Conservation (phyloP, 257 asterid genomes). For the Plantago elongata region DNA sequence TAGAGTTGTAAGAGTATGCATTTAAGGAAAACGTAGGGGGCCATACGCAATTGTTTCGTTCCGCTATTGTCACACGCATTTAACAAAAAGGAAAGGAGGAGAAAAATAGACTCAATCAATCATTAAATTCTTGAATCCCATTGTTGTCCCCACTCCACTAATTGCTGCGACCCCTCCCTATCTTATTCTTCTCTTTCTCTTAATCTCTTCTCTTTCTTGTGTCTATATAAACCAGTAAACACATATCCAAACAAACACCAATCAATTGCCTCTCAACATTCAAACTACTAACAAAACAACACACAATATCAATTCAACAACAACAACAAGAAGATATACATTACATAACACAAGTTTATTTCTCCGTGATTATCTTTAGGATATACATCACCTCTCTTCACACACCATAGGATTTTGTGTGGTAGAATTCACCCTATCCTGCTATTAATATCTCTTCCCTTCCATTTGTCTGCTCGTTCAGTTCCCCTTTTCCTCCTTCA, state of each 20-base stretch:
- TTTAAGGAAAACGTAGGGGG: not conserved
- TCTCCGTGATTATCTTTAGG: too few relatives aligned
- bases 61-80: conserved; percentile 17
- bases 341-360: too few relatives aligned
- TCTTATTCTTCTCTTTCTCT: too few relatives aligned
- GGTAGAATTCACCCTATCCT: too few relatives aligned
- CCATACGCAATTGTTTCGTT: not conserved
- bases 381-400: too few relatives aligned
- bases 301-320: not conserved
- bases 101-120: conserved; percentile 23
- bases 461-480: not conserved
- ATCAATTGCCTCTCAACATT: not conserved
- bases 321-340: too few relatives aligned
- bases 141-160: not conserved
- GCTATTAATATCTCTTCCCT: conserved; percentile 3
- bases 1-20: not conserved
- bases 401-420: too few relatives aligned
- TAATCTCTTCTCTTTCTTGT: too few relatives aligned
- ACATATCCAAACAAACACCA: too few relatives aligned
- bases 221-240: too few relatives aligned
- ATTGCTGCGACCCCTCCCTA: conserved; percentile 3
- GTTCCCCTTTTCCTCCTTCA: not conserved
- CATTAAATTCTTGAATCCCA: conserved; percentile 11
- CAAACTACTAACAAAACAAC: not conserved
- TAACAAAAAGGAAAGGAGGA: not conserved